Base-by-base conservation (phyloP, 768 basidiomycete genomes). In the Termitomyces sp. region DNA sequence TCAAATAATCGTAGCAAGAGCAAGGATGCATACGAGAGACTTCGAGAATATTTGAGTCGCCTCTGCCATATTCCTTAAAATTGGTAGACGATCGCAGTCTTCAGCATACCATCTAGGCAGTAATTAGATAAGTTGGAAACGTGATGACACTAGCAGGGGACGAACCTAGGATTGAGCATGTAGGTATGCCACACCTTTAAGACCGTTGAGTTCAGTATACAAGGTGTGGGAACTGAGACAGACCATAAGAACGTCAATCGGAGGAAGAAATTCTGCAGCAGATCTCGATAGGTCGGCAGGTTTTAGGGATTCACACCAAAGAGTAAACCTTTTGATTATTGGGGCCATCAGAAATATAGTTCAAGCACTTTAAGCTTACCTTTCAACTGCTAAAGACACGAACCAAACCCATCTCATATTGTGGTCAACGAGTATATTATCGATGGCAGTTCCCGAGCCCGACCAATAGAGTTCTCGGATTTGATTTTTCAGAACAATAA, bases 171-270 rank as follows among this genome's bases (percentile, higher is more conserved):
- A 38, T 62, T 62, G 7, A 62, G 49, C 44, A 62, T 42, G 42
- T 62, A 62, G 8, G 59, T 47, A 52, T 62, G 61, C 61, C 61
- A 62, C 21, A 62, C 61, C 61, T 62, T 30, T 17, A 4, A 26
- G 4, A 10, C 42, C 10, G 17, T 15, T 11, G 11, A 12, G 43
- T 2, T 40, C 19, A 53, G 17, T 11, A 37, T 32, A 37, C 21
- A 17, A 19, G 11, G 17, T 24, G 7, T 32, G 32, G 7, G n/a
- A 22, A 12, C 10, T 9, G 17, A 5, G 3, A 58, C 58, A 5
- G 2, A 63, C 62, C 59, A 63, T 57, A 5, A 60, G 52, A 24
- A 60, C 59, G 28, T 63, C 59, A 7, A 60, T 21, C 15, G 61
- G 61, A 10, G 61, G 61, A 12, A 60, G 52, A 45, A 58, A 42